A percentile compares a stretch with the other conserved stretches of the same genome.
Conservation (phyloP, 2,329 filamentous ascomycete genomes). For the Colletotrichum viniferum region DNA sequence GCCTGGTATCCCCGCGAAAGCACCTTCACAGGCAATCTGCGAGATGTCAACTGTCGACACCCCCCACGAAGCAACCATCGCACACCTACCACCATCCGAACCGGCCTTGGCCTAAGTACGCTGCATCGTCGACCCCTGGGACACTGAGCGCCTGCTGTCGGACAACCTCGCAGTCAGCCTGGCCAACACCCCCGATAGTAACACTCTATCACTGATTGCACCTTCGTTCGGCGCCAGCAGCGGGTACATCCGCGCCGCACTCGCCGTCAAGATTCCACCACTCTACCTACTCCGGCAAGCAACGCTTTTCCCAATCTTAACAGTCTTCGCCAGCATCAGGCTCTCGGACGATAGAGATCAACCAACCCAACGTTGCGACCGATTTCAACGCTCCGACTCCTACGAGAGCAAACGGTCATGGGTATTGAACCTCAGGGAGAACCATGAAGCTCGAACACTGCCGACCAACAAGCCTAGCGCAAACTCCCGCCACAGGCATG, state of each 20-base stretch:
- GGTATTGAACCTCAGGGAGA: neutral
- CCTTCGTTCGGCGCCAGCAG: neutral
- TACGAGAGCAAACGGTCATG: neutral
- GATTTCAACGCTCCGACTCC: neutral
- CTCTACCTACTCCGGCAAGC: neutral
- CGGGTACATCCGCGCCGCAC: neutral
- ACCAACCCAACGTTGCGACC: neutral
- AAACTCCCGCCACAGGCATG: neutral
- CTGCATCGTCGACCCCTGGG: neutral
- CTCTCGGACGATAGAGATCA: neutral
- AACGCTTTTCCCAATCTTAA: neutral
- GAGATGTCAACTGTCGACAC: neutral
- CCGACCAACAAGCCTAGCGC: neutral
- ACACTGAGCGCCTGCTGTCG: neutral
- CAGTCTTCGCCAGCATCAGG: neutral
- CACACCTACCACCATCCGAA: neutral
- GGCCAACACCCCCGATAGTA: neutral
- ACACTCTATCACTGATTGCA: neutral
- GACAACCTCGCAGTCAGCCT: neutral
- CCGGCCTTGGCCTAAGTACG: neutral
- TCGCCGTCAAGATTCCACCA: neutral
- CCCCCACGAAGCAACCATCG: neutral
- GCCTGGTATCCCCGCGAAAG: neutral
- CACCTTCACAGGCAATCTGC: neutral
- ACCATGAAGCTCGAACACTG: neutral